Evolutionary conservation across 2,329 filamentous ascomycete species (phyloP).

Genomic region (Colletotrichum tropicicola): DNA sequence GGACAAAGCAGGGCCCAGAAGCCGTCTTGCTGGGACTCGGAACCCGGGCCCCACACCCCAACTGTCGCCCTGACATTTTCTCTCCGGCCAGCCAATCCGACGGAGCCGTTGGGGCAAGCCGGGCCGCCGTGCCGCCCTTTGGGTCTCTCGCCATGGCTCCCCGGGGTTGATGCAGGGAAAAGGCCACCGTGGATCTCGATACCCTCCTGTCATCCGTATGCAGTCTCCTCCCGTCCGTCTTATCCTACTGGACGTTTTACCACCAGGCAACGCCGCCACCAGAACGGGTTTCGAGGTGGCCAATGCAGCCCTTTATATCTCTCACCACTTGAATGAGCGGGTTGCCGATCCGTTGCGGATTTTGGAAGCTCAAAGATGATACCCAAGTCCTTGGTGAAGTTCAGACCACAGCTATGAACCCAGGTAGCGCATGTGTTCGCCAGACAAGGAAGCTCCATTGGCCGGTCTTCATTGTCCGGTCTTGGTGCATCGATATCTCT

Average conservation of each 20-base stretch:
- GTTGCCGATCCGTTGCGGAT: not conserved
- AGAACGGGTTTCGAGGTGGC: not conserved
- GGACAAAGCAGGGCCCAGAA: not conserved
- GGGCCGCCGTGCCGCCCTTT: constrained; percentile 19
- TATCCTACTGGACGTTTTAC: constrained; percentile 7
- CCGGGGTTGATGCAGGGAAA: not conserved
- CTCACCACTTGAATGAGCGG: not conserved
- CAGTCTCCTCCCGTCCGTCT: constrained; percentile 4
- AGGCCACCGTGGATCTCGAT: constrained; percentile 1
- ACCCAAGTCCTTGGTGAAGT: too few relatives aligned
- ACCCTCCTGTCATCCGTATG: not conserved
- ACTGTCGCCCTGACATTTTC: not conserved
- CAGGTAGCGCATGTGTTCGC: not conserved
- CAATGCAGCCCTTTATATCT: constrained; percentile 20
- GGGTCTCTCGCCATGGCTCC: not conserved
- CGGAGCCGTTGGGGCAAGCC: not conserved
- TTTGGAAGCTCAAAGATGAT: not conserved
- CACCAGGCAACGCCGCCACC: not conserved
- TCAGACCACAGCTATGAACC: not conserved
- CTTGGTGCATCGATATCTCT: too few relatives aligned
- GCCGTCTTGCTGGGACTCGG: constrained; percentile 20
- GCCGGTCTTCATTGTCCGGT: too few relatives aligned
- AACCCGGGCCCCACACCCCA: constrained; percentile 10
- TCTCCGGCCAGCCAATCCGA: constrained; percentile 22
- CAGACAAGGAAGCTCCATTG: not conserved